Conservation (phyloP, 2,329 filamentous ascomycete genomes). For the Aspergillus cejpii region DNA sequence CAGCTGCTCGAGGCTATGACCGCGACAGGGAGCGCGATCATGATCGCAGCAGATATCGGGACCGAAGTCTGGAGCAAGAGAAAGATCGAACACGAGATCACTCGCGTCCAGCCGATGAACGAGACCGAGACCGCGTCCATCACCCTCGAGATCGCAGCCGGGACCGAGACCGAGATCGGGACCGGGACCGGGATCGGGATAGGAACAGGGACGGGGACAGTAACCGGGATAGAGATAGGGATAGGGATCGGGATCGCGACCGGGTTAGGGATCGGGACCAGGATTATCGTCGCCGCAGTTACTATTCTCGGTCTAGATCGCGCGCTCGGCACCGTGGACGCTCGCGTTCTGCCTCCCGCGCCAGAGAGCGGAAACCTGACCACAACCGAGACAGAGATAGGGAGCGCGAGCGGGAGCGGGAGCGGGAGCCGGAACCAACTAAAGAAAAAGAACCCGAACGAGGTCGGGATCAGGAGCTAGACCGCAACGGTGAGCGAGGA, state of each 20-base stretch:
- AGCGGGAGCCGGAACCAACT: neutral
- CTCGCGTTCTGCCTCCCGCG: conserved; percentile 17
- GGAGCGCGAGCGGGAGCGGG: conserved; percentile 7
- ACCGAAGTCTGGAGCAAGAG: conserved; percentile 1
- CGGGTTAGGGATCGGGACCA: conserved; percentile 12
- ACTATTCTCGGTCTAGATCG: conserved; percentile 10
- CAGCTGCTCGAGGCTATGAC: conserved; percentile 22
- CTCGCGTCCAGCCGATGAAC: conserved; percentile 5
- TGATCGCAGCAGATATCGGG: conserved; percentile 18
- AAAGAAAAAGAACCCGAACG: conserved; percentile 6
- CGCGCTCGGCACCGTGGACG: conserved; percentile 11
- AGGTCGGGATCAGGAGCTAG: conserved; percentile 13
- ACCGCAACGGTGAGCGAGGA: conserved; percentile 15
- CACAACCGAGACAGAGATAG: conserved; percentile 9
- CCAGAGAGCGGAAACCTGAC: conserved; percentile 10
- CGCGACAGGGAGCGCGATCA: conserved; percentile 23
- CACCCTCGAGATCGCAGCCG: conserved; percentile 5
- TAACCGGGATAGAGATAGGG: conserved; percentile 10
- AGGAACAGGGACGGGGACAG: conserved; percentile 6
- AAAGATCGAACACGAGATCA: conserved; percentile 3
- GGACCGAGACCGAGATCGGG: conserved; percentile 10
- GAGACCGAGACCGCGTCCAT: conserved; percentile 12
- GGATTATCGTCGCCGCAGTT: conserved; percentile 18
- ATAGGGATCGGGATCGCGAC: conserved; percentile 10
- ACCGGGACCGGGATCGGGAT: conserved; percentile 10